Evolutionary conservation across 2,329 filamentous ascomycete genomes (phyloP).

Genomic region (Sporothrix euskadiensis): DNA sequence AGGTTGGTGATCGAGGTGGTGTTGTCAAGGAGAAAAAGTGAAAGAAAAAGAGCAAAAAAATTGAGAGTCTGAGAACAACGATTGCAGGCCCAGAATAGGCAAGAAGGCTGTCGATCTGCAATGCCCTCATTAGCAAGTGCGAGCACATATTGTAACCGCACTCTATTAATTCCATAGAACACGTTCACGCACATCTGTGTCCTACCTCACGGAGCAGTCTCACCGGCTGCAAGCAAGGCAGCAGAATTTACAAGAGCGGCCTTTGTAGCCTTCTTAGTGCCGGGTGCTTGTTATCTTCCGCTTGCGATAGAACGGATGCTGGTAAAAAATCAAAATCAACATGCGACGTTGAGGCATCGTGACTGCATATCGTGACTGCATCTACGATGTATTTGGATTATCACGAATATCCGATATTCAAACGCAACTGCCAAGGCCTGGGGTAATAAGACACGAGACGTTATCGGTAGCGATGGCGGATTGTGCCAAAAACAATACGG

Average conservation of each 20-base stretch:
- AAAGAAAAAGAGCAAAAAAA: background rate
- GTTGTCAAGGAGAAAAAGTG: background rate
- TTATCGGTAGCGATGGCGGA: background rate
- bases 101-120: background rate
- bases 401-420: background rate
- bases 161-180: background rate
- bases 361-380: background rate
- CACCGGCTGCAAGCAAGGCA: background rate
- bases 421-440: background rate
- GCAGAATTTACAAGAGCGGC: background rate
- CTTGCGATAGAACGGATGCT: background rate
- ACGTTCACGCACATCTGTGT: background rate
- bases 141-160: background rate
- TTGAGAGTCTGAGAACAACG: background rate
- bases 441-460: background rate
- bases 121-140: conserved; percentile 4
- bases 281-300: background rate
- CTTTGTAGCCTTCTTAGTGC: background rate
- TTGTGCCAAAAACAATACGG: background rate
- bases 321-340: background rate
- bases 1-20: background rate
- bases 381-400: no score
- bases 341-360: background rate
- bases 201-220: background rate
- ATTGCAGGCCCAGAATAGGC: background rate